Evolutionary conservation across 2,329 filamentous ascomycete genomes (phyloP).

Genomic region (Fusarium subglutinans): DNA sequence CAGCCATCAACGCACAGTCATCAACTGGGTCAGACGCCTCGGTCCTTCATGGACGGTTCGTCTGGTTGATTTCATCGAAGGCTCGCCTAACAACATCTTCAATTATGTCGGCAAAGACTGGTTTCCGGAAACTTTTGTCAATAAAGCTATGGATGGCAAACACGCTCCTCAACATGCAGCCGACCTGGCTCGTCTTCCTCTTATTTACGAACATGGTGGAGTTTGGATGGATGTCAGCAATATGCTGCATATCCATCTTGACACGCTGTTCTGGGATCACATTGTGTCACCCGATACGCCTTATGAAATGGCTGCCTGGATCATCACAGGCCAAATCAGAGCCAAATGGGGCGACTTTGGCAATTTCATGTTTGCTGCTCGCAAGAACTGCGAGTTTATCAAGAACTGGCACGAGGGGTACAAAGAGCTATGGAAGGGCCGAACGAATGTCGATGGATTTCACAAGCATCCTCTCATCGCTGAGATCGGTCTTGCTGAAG

Average conservation of each 20-base stretch:
- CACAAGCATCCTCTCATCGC: slow-evolving; percentile 42
- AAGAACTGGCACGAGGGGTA: slow-evolving; percentile 54
- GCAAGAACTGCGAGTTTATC: slow-evolving; percentile 54
- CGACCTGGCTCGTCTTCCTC: slow-evolving; percentile 57
- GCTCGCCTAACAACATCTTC: slow-evolving; percentile 50
- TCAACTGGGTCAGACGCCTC: slow-evolving; percentile 55
- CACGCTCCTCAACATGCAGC: slow-evolving; percentile 55
- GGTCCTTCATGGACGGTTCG: slow-evolving; percentile 53
- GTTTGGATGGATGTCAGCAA: slow-evolving; percentile 56
- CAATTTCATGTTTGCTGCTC: slow-evolving; percentile 55
- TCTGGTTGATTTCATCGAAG: slow-evolving; percentile 48
- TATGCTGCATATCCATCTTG: slow-evolving; percentile 52
- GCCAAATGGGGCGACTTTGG: slow-evolving; percentile 47
- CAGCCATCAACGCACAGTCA: slow-evolving; percentile 50
- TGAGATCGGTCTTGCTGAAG: slow-evolving; percentile 47
- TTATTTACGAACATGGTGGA: slow-evolving; percentile 53
- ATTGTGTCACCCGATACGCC: slow-evolving; percentile 49
- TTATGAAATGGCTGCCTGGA: slow-evolving; percentile 48
- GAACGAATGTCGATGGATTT: slow-evolving; percentile 47
- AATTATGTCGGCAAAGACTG: slow-evolving; percentile 46
- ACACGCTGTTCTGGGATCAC: slow-evolving; percentile 54
- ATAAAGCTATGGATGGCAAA: slow-evolving; percentile 52
- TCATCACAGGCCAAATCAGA: slow-evolving; percentile 47
- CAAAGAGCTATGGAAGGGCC: slow-evolving; percentile 48
- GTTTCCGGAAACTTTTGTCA: slow-evolving; percentile 37